Percentiles rank a stretch among this genome's conserved stretches.
Conservation (phyloP, 164 flowering plant species). For the Cinnamomum chago region DNA sequence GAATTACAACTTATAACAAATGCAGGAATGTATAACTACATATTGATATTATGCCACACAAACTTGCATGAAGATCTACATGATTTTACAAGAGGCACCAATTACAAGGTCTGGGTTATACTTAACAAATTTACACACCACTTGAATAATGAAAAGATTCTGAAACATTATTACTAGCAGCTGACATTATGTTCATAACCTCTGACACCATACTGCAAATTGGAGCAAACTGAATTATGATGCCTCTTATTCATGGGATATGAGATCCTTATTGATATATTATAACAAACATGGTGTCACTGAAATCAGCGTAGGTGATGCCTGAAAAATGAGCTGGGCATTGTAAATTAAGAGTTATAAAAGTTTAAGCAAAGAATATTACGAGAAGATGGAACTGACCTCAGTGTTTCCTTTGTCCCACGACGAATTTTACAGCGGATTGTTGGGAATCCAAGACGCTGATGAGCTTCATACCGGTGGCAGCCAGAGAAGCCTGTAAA, state of each 20-base stretch:
- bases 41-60: too few species aligned
- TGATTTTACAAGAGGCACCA: too few species aligned
- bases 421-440: slow-evolving; percentile 82
- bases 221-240: not conserved
- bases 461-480: slow-evolving; percentile 90
- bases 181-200: not conserved
- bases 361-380: not conserved
- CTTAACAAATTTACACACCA: too few species aligned
- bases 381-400: slow-evolving; percentile 28
- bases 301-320: slow-evolving; percentile 62
- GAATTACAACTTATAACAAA: too few species aligned
- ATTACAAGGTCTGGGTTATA: too few species aligned
- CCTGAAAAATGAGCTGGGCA: slow-evolving; percentile 36
- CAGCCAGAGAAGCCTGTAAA: slow-evolving; percentile 85
- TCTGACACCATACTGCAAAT: not conserved
- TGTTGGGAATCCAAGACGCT: slow-evolving; percentile 77
- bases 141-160: too few species aligned
- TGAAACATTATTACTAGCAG: too few species aligned
- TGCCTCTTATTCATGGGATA: not conserved
- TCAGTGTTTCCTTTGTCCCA: slow-evolving; percentile 85
- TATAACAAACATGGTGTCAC: not conserved
- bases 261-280: not conserved
- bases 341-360: not conserved
- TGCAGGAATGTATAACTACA: too few species aligned
- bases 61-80: too few species aligned